A percentile compares a stretch with the other conserved stretches of the same genome.
Evolutionary conservation across 129 eudicot species (phyloP).

Genomic region (Heracleum sosnowskyi): DNA sequence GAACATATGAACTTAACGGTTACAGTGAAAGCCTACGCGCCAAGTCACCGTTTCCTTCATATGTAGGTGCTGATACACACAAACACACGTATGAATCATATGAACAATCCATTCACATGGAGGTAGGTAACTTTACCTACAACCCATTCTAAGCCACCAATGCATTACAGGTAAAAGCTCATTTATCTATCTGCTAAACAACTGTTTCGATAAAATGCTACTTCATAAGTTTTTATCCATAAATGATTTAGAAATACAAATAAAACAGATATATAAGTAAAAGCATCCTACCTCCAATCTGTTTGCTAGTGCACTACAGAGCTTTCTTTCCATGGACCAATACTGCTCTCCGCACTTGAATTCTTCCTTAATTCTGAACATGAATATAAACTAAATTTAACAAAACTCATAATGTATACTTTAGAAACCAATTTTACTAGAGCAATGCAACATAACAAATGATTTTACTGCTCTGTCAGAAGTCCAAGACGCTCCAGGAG

Average conservation of each 20-base stretch:
- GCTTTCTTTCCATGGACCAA: slow-evolving; percentile 89
- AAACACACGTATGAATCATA: background rate
- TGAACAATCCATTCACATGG: background rate
- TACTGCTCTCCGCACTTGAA: slow-evolving; percentile 68
- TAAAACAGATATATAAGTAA: background rate
- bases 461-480: slow-evolving; percentile 55
- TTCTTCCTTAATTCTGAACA: slow-evolving; percentile 73
- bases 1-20: background rate
- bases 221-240: background rate
- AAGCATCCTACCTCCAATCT: slow-evolving; percentile 43
- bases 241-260: background rate
- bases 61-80: background rate
- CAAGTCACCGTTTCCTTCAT: background rate
- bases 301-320: slow-evolving; percentile 49
- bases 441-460: slow-evolving; percentile 8
- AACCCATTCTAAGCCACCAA: background rate
- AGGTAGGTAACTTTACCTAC: background rate
- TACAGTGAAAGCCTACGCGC: background rate
- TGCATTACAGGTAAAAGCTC: background rate
- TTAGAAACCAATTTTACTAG: slow-evolving; percentile 3
- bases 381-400: slow-evolving; percentile 8
- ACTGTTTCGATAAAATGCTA: background rate
- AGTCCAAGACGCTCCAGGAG: slow-evolving; percentile 56
- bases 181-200: background rate
- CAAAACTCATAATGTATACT: slow-evolving; percentile 2